These are phyloP conservation scores for Phaeosphaeria sp. DNA, from an alignment of 2,329 filamentous ascomycete species.

Conservation along the genomic window DNA sequence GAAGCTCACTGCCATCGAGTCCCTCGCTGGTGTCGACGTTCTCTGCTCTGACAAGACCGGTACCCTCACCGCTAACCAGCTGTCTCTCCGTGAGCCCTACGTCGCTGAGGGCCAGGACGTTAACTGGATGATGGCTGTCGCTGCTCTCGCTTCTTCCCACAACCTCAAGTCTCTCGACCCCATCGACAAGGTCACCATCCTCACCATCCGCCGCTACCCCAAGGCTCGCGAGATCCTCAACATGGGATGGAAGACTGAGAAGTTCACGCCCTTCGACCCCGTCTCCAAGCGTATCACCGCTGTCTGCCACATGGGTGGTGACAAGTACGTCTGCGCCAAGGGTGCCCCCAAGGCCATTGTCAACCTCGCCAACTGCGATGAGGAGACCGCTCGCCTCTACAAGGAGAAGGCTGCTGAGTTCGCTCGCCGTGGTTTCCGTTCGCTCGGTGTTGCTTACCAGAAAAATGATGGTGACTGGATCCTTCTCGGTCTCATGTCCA, in stretches of 20 bases:
- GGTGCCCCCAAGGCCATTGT: slow-evolving; percentile 79
- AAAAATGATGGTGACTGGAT: slow-evolving; percentile 78
- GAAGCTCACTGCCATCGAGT: slow-evolving; percentile 81
- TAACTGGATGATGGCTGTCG: slow-evolving; percentile 86
- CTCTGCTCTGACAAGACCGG: slow-evolving; percentile 85
- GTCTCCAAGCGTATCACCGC: slow-evolving; percentile 81
- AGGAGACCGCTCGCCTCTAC: slow-evolving; percentile 71
- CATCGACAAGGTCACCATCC: slow-evolving; percentile 80
- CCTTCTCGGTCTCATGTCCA: slow-evolving; percentile 77
- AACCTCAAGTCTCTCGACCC: slow-evolving; percentile 80
- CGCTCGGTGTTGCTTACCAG: slow-evolving; percentile 79
- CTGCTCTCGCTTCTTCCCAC: slow-evolving; percentile 77
- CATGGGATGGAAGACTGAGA: slow-evolving; percentile 77
- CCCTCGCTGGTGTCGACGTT: slow-evolving; percentile 70
- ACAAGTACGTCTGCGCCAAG: slow-evolving; percentile 76
- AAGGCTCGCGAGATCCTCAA: slow-evolving; percentile 78
- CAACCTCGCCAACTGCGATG: slow-evolving; percentile 70
- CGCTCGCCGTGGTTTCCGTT: slow-evolving; percentile 80
- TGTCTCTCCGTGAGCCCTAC: slow-evolving; percentile 78
- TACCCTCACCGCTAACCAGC: slow-evolving; percentile 77
- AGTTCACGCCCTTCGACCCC: slow-evolving; percentile 79
- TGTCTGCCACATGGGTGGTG: slow-evolving; percentile 71
- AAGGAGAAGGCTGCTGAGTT: slow-evolving; percentile 77
- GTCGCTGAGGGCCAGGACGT: slow-evolving; percentile 78
- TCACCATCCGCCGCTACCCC: slow-evolving; percentile 77